Evolutionary conservation across 208 protist genomes (phyloP).

Genomic region (Crithidia expoeki): DNA sequence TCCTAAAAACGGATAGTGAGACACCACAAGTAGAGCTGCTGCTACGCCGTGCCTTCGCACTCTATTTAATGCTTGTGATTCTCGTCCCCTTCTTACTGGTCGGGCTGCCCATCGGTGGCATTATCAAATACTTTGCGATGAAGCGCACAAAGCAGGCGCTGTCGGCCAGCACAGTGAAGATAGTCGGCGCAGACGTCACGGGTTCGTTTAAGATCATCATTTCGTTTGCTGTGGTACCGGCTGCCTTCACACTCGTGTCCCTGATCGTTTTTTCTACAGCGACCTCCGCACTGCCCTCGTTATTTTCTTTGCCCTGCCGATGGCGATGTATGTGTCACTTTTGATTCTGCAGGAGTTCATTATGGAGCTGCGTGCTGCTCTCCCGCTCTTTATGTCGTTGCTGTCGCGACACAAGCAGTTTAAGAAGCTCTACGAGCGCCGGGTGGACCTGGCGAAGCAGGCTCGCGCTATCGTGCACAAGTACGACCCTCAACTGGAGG

Average conservation of each 20-base stretch:
- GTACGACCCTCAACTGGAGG: slow-evolving; percentile 75
- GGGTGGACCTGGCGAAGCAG: slow-evolving; percentile 60
- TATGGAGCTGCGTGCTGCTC: slow-evolving; percentile 78
- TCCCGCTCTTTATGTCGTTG: slow-evolving; percentile 90
- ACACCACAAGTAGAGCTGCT: slow-evolving; percentile 64
- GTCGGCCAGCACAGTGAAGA: slow-evolving; percentile 86
- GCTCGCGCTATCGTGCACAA: slow-evolving; percentile 64
- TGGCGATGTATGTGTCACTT: slow-evolving; percentile 91
- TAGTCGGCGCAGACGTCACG: slow-evolving; percentile 89
- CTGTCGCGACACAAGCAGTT: slow-evolving; percentile 89
- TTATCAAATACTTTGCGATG: slow-evolving; percentile 57
- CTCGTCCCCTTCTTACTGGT: slow-evolving; percentile 88
- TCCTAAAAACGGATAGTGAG: slow-evolving; percentile 55
- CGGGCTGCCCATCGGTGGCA: slow-evolving; percentile 69
- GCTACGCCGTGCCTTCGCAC: slow-evolving; percentile 72
- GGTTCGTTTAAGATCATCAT: slow-evolving; percentile 89
- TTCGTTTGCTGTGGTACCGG: slow-evolving; percentile 67
- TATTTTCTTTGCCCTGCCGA: slow-evolving; percentile 79
- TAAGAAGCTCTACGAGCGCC: slow-evolving; percentile 83
- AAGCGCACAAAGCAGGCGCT: slow-evolving; percentile 74
- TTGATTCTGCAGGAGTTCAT: slow-evolving; percentile 86
- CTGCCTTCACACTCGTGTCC: slow-evolving; percentile 60
- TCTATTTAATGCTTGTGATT: slow-evolving; percentile 79
- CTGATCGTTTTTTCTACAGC: slow-evolving; percentile 65
- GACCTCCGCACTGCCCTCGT: slow-evolving; percentile 72